Conservation (phyloP, 768 basidiomycete species). For the Cantharellus anzutake region DNA sequence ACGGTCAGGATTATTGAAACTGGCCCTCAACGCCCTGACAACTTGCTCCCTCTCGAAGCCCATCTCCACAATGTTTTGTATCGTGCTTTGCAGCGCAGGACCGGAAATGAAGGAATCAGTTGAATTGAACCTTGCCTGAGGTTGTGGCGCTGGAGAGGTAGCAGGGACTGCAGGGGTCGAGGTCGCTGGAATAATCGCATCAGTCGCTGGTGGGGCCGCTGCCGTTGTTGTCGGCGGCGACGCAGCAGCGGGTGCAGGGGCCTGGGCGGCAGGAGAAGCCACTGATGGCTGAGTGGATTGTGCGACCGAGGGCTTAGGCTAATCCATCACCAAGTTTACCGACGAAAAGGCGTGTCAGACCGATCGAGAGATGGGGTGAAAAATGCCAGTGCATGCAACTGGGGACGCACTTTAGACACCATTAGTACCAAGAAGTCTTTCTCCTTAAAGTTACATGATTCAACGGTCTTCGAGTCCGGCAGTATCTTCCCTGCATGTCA, state of each 20-base stretch:
- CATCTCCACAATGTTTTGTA: constrained; percentile 82
- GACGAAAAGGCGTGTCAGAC: background rate
- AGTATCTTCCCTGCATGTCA: constrained; percentile 65
- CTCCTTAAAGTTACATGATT: constrained; percentile 82
- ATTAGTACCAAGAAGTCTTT: constrained; percentile 99
- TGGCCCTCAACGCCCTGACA: constrained; percentile 67
- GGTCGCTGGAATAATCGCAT: constrained; percentile 8
- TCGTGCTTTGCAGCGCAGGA: constrained; percentile 49
- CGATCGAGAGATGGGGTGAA: background rate
- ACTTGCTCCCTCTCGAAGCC: constrained; percentile 81
- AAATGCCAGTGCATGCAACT: background rate
- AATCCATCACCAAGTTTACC: background rate
- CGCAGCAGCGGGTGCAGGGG: constrained; percentile 20
- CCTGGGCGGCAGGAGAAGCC: constrained; percentile 4
- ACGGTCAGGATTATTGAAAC: constrained; percentile 93
- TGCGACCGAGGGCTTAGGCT: background rate
- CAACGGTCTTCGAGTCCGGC: constrained; percentile 70
- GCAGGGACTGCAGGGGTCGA: constrained; percentile 12
- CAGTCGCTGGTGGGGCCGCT: constrained; percentile 16
- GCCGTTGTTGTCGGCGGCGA: constrained; percentile 13
- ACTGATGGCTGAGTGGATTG: constrained; percentile 8
- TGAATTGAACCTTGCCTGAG: constrained; percentile 18
- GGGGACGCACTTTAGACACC: constrained; percentile 71
- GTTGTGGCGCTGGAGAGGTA: constrained; percentile 10
- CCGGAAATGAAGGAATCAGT: constrained; percentile 56